Evolutionary conservation across 2,329 filamentous ascomycete species (phyloP).

Genomic region (Diaporthe sp.): DNA sequence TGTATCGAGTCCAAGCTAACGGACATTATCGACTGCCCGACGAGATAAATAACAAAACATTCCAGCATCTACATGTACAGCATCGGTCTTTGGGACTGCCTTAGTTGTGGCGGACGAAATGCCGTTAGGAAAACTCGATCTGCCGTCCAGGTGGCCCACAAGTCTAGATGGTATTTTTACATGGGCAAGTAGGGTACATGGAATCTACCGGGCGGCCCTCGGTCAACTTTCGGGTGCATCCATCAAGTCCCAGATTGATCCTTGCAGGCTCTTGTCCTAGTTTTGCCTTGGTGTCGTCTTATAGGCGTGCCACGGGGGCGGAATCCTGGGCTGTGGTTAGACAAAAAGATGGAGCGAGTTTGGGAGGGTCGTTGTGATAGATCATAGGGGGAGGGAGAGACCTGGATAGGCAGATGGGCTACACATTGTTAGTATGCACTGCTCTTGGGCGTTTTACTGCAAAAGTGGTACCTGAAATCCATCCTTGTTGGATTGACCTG

Average conservation of each 20-base stretch:
- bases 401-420: not conserved
- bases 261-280: constrained; percentile 14
- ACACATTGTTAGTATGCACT: not conserved
- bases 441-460: not conserved
- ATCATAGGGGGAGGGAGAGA: constrained; percentile 4
- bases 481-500: not conserved
- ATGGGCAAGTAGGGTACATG: not conserved
- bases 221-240: constrained; percentile 31
- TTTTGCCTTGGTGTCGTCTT: not conserved
- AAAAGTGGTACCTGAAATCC: not conserved
- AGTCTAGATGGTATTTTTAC: not conserved
- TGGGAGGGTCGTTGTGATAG: constrained; percentile 5
- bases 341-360: constrained; percentile 26
- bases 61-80: not conserved
- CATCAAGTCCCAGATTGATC: constrained; percentile 4
- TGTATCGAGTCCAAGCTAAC: not conserved
- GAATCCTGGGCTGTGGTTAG: constrained; percentile 14
- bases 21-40: not conserved
- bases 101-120: not conserved
- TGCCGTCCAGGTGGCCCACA: constrained; percentile 1
- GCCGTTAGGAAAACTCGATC: not conserved
- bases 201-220: constrained; percentile 2
- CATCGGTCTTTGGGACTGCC: not conserved
- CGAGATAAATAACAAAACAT: not conserved
- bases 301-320: constrained; percentile 17